Base-by-base conservation (phyloP, 1,139 yeast species). In the Kodamaea anthophila region DNA sequence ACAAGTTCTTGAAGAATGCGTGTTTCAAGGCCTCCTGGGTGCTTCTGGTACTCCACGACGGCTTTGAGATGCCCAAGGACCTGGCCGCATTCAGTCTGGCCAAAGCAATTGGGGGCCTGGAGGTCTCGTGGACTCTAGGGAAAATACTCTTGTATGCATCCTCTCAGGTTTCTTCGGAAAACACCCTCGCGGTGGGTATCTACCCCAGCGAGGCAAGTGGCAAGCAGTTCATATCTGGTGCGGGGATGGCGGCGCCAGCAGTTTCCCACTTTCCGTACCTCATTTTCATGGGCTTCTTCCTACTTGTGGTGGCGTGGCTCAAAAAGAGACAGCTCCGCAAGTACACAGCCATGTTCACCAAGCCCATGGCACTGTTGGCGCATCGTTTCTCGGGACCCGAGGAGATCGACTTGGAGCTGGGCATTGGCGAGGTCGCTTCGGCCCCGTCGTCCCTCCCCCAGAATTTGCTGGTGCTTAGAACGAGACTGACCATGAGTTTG, bases 21-120 rank as follows among this genome's bases (percentile, higher is more conserved):
- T 83, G 94, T 51, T 83, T 83, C 55, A 83, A 83, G 44, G 88
- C 91, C 6, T 74, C 78, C 42, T 83, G 94, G 94, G 83, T 83
- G 2, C 63, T 81, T 21, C 81, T 78, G 49, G 63, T 83, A 10
- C 56, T 83, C 24, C 93, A 83, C 44, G 93, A 83, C 43, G 94
- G 94, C 1, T 82, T 81, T 48, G 80, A 72, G 24, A 57, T 83
- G 22, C 93, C 94, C 2, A 23, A 31, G 24, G 58, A 51, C 2
- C 74, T 72, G 41, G 67, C 72, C 9, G 75, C 79, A 0, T 77
- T 77, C 47, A 75, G 72, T 47, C 74, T 81, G 24, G 76, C 80
- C 2, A 69, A 70, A 31, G 65, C 75, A 8, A 65, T 77, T 7
- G 62, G 72, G 34, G 83, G 79, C 2, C 68, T 66, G 13, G 85